A percentile compares a stretch with the other conserved stretches of the same genome.
Conservation (phyloP, 345 rosid genomes). For the Camelina neglecta region DNA sequence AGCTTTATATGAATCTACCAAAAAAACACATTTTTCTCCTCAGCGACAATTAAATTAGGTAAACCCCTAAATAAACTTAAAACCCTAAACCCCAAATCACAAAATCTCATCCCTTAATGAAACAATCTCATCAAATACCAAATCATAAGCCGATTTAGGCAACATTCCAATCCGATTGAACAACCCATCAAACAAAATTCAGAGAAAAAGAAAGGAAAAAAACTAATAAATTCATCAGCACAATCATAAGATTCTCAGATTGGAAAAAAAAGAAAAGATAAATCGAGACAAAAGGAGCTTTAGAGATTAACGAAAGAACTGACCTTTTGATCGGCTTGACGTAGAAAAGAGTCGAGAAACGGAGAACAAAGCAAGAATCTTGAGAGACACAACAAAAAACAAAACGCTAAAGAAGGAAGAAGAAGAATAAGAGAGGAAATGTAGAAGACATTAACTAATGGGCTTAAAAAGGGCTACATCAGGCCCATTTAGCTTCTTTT, state of each 20-base stretch:
- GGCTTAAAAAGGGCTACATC: background rate
- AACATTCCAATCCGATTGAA: background rate
- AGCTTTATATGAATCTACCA: background rate
- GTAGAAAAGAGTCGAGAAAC: background rate
- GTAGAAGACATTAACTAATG: background rate
- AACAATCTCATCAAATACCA: background rate
- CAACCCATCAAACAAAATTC: background rate
- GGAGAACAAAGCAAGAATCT: slow-evolving; percentile 15
- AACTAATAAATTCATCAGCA: background rate
- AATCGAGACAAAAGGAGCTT: background rate
- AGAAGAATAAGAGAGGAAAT: background rate
- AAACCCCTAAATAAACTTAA: slow-evolving; percentile 20
- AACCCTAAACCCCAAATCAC: slow-evolving; percentile 29
- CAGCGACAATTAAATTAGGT: background rate
- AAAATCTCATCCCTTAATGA: background rate
- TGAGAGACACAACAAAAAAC: background rate
- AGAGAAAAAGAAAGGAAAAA: background rate
- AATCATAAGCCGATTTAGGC: background rate
- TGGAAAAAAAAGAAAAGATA: background rate
- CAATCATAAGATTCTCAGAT: background rate
- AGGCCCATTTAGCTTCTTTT: background rate
- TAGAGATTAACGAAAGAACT: background rate
- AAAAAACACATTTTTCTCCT: background rate
- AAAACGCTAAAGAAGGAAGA: background rate
- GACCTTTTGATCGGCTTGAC: slow-evolving; percentile 17